A percentile compares a stretch with the other conserved stretches of the same genome.
phyloP scores from a whole-genome alignment of 495 filamentous ascomycete species.

The Neurospora hispaniola region DNA sequence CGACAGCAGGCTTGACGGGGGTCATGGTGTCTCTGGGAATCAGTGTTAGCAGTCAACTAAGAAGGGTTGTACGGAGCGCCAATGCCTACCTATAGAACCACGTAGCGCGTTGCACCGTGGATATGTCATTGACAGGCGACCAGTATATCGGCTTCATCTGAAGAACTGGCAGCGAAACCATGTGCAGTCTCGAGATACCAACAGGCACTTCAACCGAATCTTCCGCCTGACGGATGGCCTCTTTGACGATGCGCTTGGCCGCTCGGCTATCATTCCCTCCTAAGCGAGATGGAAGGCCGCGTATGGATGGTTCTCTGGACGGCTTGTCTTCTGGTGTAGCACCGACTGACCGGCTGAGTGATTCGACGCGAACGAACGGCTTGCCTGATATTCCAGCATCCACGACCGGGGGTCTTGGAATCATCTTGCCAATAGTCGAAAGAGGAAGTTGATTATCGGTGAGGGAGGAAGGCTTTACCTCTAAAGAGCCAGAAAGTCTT shows the following conservation, averaged over 20 bases:
- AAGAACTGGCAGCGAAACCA: slow-evolving; percentile 44
- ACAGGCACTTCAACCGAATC: slow-evolving; percentile 52
- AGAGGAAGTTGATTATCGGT: slow-evolving; percentile 1
- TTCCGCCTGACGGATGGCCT: not conserved
- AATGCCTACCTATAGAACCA: slow-evolving; percentile 66
- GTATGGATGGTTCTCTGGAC: not conserved
- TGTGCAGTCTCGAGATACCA: slow-evolving; percentile 62
- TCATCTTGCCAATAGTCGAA: slow-evolving; percentile 1
- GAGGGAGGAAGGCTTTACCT: not conserved
- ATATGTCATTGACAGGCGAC: slow-evolving; percentile 88
- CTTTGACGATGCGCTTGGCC: not conserved
- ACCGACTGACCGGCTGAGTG: slow-evolving; percentile 6
- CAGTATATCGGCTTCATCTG: slow-evolving; percentile 97
- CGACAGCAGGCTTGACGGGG: slow-evolving; percentile 77
- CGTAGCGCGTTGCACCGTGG: slow-evolving; percentile 71
- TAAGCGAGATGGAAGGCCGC: not conserved
- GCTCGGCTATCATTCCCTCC: not conserved
- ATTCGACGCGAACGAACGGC: slow-evolving; percentile 34
- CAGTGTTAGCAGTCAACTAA: not conserved
- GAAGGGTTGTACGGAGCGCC: not conserved
- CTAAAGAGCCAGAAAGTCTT: not conserved
- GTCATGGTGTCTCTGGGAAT: slow-evolving; percentile 64
- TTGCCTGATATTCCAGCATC: slow-evolving; percentile 38
- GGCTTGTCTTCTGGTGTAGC: slow-evolving; percentile 14
- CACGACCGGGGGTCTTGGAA: slow-evolving; percentile 19